Evolutionary conservation across 192 early-diverging fungal species (phyloP).

Genomic region (Linnemannia exigua): DNA sequence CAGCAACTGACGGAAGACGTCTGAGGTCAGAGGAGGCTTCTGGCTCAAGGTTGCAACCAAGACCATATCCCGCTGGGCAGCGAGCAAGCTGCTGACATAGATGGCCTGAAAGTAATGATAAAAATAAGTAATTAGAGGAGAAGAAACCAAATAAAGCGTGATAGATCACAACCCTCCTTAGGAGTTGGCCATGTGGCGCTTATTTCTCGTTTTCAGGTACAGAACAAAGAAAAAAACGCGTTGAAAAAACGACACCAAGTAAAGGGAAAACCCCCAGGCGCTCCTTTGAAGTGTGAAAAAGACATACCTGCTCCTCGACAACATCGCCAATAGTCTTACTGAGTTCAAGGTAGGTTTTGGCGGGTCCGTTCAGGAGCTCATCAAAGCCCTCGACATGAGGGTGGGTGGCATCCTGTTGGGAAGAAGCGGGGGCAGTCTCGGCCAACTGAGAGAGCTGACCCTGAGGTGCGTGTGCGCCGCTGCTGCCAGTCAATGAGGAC

Average conservation of each 20-base stretch:
- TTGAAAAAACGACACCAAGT: background rate
- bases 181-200: constrained; percentile 60
- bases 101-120: constrained; percentile 61
- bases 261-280: too few relatives aligned
- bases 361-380: constrained; percentile 60
- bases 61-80: constrained; percentile 83
- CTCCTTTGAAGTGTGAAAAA: background rate
- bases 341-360: constrained; percentile 62
- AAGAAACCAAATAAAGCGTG: constrained; percentile 19
- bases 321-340: constrained; percentile 66
- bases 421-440: constrained; percentile 44
- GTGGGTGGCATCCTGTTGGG: constrained; percentile 51
- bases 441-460: constrained; percentile 53
- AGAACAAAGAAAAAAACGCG: background rate
- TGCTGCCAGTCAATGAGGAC: constrained; percentile 49
- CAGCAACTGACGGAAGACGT: constrained; percentile 73
- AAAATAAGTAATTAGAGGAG: background rate
- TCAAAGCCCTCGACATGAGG: constrained; percentile 68
- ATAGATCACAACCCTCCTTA: constrained; percentile 59
- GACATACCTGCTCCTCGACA: constrained; percentile 69
- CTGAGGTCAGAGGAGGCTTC: constrained; percentile 78
- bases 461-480: constrained; percentile 50
- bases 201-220: background rate
- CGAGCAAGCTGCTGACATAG: constrained; percentile 69
- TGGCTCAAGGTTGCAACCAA: constrained; percentile 77